A percentile compares a stretch with the other conserved stretches of the same genome.
Conservation (phyloP, 2,329 filamentous ascomycete genomes). For the Calonectria honghensis region DNA sequence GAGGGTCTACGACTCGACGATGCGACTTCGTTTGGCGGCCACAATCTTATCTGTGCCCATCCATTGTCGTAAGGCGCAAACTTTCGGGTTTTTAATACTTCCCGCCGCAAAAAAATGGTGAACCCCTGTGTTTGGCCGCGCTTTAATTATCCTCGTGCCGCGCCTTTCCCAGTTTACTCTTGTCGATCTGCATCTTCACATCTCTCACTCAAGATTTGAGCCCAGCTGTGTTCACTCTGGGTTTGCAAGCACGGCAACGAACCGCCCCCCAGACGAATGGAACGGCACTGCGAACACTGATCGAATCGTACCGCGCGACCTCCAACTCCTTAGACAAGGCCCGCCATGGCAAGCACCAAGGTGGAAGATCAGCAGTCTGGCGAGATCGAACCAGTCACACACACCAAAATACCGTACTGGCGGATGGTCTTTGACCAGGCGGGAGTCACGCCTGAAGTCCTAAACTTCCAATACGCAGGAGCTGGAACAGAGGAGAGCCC, state of each 20-base stretch:
- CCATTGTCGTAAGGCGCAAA: not conserved
- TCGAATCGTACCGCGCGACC: not conserved
- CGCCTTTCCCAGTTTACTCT: not conserved
- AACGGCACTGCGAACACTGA: not conserved
- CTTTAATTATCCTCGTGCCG: not conserved
- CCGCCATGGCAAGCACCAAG: conserved; percentile 17
- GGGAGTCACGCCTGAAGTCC: conserved; percentile 14
- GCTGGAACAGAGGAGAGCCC: conserved; percentile 18
- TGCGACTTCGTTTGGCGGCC: not conserved
- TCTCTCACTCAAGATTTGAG: not conserved
- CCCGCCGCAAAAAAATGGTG: not conserved
- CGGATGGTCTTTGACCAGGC: conserved; percentile 20
- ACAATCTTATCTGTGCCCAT: conserved; percentile 6
- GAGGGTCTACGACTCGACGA: not conserved
- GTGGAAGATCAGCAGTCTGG: not conserved
- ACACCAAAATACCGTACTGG: conserved; percentile 23
- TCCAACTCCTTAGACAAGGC: not conserved
- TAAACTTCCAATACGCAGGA: conserved; percentile 8
- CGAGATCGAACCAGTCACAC: conserved; percentile 8
- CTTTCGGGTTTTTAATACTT: not conserved
- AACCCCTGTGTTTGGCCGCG: not conserved
- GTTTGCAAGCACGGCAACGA: not conserved
- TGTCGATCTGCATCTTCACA: not conserved
- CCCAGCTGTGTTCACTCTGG: not conserved
- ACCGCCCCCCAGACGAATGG: not conserved